Base-by-base conservation (phyloP, 2,329 filamentous ascomycete species). In the Fusarium mangiferae region DNA sequence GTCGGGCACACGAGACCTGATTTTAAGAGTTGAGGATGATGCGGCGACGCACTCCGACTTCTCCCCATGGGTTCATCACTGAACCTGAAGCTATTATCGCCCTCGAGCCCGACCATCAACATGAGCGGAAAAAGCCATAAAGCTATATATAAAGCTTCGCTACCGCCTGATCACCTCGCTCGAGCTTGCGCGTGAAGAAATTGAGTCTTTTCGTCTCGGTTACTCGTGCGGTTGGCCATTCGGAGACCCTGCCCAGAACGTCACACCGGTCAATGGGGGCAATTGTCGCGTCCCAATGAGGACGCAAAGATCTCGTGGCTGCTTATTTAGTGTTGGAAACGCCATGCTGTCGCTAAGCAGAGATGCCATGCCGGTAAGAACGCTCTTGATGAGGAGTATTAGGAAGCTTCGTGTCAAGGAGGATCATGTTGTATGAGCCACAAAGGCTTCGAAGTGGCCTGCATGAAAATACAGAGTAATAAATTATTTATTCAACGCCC, bases 21-120 rank as follows among this genome's bases (percentile, higher is more conserved):
- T 0, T 26, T 14, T 3, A 15, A 15, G 1, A 7, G 0, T 15
- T 6, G n/a, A 36, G n/a, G 17, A 36, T 52, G 3, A 36, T 26
- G 3, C 33, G 0, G 7, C 12, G n/a, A 22, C 17, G 6, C n/a
- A 20, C 8, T 14, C 33, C 30, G 0, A 20, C n/a, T 20, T 24
- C 1, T 52, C 18, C 30, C n/a, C 3, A 3, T 7, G 8, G 6
- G n/a, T 26, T 38, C 49, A 2, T 26, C 2, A 15, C 33, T 52
- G 12, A 15, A 52, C 18, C 30, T 11, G 9, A 6, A 52, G 33
- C 33, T 26, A 24, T 30, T 30, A 30, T 30, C 28, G 28, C 28
- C 28, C 28, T 28, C 28, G 7, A 28, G 28, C 28, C 8, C 28
- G 7, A 28, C 28, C 28, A 28, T 28, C 28, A 28, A 28, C 8